These are phyloP conservation scores for Yamadazyma akitaensis DNA, from an alignment of 805 yeast species.

Conservation along the genomic window DNA sequence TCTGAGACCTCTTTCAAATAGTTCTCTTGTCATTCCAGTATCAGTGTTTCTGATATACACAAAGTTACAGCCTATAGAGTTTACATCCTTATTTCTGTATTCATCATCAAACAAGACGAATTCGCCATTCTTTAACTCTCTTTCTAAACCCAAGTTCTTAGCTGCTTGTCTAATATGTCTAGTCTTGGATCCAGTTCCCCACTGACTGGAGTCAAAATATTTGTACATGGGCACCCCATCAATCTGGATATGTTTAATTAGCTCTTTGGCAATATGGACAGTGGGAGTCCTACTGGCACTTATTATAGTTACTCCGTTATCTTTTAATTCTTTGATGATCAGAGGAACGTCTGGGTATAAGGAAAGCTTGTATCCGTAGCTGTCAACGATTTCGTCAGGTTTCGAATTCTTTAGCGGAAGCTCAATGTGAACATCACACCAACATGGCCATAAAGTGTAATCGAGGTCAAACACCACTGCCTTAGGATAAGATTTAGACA, in stretches of 20 bases:
- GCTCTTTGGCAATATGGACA: conserved; percentile 69
- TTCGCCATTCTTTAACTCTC: conserved; percentile 42
- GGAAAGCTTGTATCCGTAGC: conserved; percentile 50
- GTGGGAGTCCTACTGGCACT: conserved; percentile 80
- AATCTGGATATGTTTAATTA: conserved; percentile 53
- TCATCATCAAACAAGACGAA: conserved; percentile 75
- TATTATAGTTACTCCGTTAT: conserved; percentile 48
- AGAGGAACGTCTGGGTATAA: conserved; percentile 68
- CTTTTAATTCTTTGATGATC: conserved; percentile 52
- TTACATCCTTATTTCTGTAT: conserved; percentile 71
- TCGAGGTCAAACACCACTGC: conserved; percentile 74
- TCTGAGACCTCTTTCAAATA: conserved; percentile 46
- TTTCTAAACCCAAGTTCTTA: conserved; percentile 42
- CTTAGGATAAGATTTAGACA: conserved; percentile 8
- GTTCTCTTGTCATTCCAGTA: conserved; percentile 52
- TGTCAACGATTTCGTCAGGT: conserved; percentile 45
- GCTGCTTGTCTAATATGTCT: conserved; percentile 53
- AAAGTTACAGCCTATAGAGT: conserved; percentile 65
- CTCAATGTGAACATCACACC: conserved; percentile 75
- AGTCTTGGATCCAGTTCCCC: conserved; percentile 65
- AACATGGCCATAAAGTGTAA: conserved; percentile 77
- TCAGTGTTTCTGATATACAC: conserved; percentile 57
- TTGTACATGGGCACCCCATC: conserved; percentile 48
- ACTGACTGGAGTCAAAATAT: conserved; percentile 57
- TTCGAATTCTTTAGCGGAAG: conserved; percentile 47